phyloP scores from a whole-genome alignment of 1,284 basidiomycete species.

The Boletus sp. region DNA sequence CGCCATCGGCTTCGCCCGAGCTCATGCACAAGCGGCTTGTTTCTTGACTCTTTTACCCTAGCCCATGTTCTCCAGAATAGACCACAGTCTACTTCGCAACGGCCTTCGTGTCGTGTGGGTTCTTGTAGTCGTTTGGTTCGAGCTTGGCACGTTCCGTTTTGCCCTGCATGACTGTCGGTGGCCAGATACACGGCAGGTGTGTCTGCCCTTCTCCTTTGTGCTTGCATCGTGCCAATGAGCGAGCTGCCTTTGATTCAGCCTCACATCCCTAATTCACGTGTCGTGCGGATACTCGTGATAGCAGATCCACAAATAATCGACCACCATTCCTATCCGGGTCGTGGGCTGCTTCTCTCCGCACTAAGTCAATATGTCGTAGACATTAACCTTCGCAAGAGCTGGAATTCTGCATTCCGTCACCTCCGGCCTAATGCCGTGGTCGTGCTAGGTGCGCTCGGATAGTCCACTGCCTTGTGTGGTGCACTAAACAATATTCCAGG shows the following conservation, averaged over 20 bases:
- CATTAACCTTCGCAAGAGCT: slow-evolving; percentile 71
- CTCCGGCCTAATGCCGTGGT: slow-evolving; percentile 71
- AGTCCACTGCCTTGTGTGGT: slow-evolving; percentile 35
- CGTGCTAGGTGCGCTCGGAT: slow-evolving; percentile 80
- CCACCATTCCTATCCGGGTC: slow-evolving; percentile 43
- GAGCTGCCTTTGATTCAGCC: slow-evolving; percentile 13
- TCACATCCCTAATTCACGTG: slow-evolving; percentile 21
- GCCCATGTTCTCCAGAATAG: slow-evolving; percentile 7
- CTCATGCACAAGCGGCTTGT: no score
- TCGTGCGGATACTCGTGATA: slow-evolving; percentile 67
- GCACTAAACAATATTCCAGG: slow-evolving; percentile 11
- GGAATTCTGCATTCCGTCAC: slow-evolving; percentile 57
- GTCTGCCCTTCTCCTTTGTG: not conserved
- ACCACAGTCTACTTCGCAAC: slow-evolving; percentile 10
- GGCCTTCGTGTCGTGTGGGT: slow-evolving; percentile 26
- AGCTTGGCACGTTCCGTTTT: slow-evolving; percentile 26
- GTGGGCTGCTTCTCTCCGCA: slow-evolving; percentile 38
- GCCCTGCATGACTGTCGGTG: slow-evolving; percentile 24
- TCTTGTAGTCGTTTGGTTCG: slow-evolving; percentile 31
- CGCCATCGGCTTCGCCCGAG: slow-evolving; percentile 14
- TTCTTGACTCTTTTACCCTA: not conserved
- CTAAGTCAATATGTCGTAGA: slow-evolving; percentile 60
- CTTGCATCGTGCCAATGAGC: not conserved
- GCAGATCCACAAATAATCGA: slow-evolving; percentile 79
- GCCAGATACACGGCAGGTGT: slow-evolving; percentile 27